Evolutionary conservation across 257 asterid species (phyloP).

Genomic region (Linderniella brevidens): DNA sequence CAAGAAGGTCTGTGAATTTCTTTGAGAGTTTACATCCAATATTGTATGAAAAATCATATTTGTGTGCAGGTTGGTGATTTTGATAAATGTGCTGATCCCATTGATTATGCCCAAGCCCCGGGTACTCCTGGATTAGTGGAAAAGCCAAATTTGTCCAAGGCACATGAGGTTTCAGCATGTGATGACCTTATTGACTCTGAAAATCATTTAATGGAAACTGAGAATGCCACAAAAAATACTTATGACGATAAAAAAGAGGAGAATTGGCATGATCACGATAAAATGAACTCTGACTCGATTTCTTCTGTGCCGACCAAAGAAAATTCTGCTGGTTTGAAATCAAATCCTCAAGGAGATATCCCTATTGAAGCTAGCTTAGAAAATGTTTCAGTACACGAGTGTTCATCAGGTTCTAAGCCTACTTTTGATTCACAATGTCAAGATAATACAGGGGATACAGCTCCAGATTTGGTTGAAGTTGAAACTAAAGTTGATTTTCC

Average conservation of each 20-base stretch:
- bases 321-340: conserved; percentile 1
- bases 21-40: not conserved
- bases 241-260: conserved; percentile 21
- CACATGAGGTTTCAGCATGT: conserved; percentile 35
- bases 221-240: conserved; percentile 16
- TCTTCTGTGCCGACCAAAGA: conserved; percentile 17
- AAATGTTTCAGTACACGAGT: conserved; percentile 14
- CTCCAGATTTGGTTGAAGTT: conserved; percentile 16
- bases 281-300: conserved; percentile 20
- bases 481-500: no score
- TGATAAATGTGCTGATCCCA: conserved; percentile 29
- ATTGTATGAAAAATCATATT: not conserved
- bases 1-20: not conserved
- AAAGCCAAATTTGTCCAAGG: conserved; percentile 60
- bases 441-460: conserved; percentile 12
- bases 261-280: conserved; percentile 19
- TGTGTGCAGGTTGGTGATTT: conserved; percentile 32
- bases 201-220: conserved; percentile 30
- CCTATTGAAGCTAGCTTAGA: conserved; percentile 4
- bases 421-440: conserved; percentile 18
- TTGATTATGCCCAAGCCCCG: conserved; percentile 90
- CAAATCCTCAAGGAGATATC: conserved; percentile 18
- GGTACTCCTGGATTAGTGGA: conserved; percentile 82
- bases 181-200: conserved; percentile 74
- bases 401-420: conserved; percentile 17